Percentiles rank a stretch among this genome's conserved stretches.
Conservation (phyloP, 768 basidiomycete species). For the Trametes maxima region DNA sequence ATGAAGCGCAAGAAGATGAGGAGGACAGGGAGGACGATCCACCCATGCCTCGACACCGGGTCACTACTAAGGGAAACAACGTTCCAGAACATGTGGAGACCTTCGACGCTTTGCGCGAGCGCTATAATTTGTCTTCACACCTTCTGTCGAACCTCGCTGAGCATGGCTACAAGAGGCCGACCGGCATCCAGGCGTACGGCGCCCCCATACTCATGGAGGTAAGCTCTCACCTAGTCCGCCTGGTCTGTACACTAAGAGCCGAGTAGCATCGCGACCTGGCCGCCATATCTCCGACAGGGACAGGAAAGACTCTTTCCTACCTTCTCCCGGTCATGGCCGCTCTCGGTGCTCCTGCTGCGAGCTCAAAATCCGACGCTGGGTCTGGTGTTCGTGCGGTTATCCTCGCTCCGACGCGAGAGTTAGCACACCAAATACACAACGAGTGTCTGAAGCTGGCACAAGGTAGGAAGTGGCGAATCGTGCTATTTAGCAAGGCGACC, state of each 20-base stretch:
- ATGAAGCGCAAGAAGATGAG: constrained; percentile 20
- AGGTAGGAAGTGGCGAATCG: constrained; percentile 80
- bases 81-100: constrained; percentile 60
- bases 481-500: constrained; percentile 88
- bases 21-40: constrained; percentile 30
- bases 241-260: background rate
- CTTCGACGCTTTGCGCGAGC: constrained; percentile 60
- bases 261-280: constrained; percentile 78
- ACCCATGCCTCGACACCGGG: constrained; percentile 56
- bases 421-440: constrained; percentile 95
- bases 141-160: constrained; percentile 65
- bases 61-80: constrained; percentile 72
- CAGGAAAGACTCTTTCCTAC: constrained; percentile 95
- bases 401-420: constrained; percentile 89
- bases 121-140: constrained; percentile 59
- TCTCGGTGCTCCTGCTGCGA: constrained; percentile 56
- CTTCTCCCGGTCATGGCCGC: constrained; percentile 77
- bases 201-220: constrained; percentile 83
- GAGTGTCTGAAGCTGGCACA: constrained; percentile 83
- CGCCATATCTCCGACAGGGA: constrained; percentile 96
- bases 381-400: constrained; percentile 76
- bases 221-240: constrained; percentile 23
- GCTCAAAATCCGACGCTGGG: constrained; percentile 45
- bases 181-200: constrained; percentile 79
- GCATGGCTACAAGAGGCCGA: constrained; percentile 67